Evolutionary conservation across 768 basidiomycete genomes (phyloP).

Genomic region (Kwoniella dendrophila): DNA sequence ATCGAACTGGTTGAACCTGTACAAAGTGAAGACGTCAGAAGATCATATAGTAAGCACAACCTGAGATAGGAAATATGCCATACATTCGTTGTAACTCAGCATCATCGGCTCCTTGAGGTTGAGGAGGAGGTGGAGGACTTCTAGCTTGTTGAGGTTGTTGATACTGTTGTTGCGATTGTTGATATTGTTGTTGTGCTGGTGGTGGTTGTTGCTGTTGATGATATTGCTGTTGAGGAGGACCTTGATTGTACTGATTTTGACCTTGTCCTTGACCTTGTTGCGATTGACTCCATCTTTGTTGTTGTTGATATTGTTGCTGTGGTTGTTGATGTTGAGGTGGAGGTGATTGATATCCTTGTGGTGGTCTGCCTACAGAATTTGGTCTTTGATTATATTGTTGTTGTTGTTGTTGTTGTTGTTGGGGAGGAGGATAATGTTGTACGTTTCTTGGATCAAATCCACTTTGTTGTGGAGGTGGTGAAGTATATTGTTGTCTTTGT

Average conservation of each 20-base stretch:
- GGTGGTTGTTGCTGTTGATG: constrained; percentile 27
- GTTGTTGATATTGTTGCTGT: constrained; percentile 25
- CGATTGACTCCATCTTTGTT: constrained; percentile 33
- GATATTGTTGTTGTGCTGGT: constrained; percentile 19
- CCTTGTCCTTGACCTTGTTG: constrained; percentile 7
- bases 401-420: constrained; percentile 25
- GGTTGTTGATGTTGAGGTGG: constrained; percentile 28
- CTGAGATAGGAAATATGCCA: constrained; percentile 14
- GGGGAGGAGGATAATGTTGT: constrained; percentile 6
- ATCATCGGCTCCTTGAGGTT: constrained; percentile 25
- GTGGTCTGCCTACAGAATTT: constrained; percentile 9
- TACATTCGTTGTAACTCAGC: constrained; percentile 43
- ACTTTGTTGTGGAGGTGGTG: constrained; percentile 12
- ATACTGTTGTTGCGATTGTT: constrained; percentile 14
- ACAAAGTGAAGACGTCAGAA: not conserved
- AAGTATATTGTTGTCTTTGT: not conserved
- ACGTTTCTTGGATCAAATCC: constrained; percentile 8
- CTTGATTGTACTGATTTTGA: constrained; percentile 15
- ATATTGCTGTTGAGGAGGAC: constrained; percentile 10
- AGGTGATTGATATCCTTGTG: constrained; percentile 24
- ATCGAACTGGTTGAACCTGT: constrained; percentile 53
- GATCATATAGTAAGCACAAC: not conserved
- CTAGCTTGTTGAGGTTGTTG: constrained; percentile 11
- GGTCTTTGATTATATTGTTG: constrained; percentile 13
- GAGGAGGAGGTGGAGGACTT: constrained; percentile 14